A percentile compares a stretch with the other conserved stretches of the same genome.
Conservation (phyloP, 1,139 yeast species). For the Pneumocystis wakefieldiae region DNA sequence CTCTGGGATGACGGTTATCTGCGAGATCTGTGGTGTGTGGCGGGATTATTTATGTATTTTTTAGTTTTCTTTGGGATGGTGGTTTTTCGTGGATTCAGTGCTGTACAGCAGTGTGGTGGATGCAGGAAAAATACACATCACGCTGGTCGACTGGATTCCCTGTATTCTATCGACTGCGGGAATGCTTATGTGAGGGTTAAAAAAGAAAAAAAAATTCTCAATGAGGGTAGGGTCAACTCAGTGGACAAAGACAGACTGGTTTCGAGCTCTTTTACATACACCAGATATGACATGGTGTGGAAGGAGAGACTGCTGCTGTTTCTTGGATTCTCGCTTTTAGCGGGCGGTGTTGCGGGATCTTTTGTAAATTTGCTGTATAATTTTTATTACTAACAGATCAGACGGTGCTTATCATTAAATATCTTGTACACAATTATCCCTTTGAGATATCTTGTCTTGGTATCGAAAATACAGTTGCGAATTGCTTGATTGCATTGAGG, state of each 20-base stretch:
- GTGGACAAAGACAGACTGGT: slow-evolving; percentile 70
- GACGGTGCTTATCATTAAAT: slow-evolving; percentile 62
- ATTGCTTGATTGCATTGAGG: slow-evolving; percentile 54
- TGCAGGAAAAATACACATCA: slow-evolving; percentile 73
- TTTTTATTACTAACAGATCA: background rate
- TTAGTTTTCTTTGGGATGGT: slow-evolving; percentile 66
- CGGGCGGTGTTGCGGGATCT: slow-evolving; percentile 90
- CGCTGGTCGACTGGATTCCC: slow-evolving; percentile 92
- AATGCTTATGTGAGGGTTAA: slow-evolving; percentile 42
- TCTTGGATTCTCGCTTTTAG: slow-evolving; percentile 78
- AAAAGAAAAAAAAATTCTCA: background rate
- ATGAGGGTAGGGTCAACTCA: slow-evolving; percentile 42
- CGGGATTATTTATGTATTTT: background rate
- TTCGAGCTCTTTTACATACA: slow-evolving; percentile 33
- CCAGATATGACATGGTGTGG: slow-evolving; percentile 55
- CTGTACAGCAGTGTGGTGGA: slow-evolving; percentile 71
- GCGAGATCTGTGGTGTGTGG: too few relatives aligned
- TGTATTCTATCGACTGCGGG: slow-evolving; percentile 77
- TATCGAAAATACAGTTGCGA: slow-evolving; percentile 68
- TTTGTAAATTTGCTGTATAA: slow-evolving; percentile 34
- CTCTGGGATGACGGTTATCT: background rate
- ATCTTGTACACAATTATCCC: slow-evolving; percentile 56
- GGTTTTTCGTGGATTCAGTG: slow-evolving; percentile 81
- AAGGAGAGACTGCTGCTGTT: slow-evolving; percentile 83
- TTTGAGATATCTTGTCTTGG: slow-evolving; percentile 95